Evolutionary conservation across 352 stramenopile species (phyloP).

Genomic region (Blastocystis sp.): DNA sequence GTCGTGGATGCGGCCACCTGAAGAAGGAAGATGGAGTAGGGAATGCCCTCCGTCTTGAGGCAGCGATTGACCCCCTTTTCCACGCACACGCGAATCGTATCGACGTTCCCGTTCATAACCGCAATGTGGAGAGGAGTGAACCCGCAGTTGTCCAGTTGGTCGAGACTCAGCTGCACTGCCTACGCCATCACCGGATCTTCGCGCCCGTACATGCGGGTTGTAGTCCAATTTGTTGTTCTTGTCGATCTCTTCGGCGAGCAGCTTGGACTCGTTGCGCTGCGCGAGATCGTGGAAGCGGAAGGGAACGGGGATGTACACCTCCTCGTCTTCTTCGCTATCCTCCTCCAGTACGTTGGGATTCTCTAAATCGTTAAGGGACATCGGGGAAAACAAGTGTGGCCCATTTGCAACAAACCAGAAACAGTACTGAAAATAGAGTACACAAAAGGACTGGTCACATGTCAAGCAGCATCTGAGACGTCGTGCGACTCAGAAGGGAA

Average conservation of each 20-base stretch:
- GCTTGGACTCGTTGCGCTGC: slow-evolving; percentile 8
- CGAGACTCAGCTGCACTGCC: slow-evolving; percentile 35
- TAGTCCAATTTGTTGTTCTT: slow-evolving; percentile 58
- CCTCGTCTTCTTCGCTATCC: slow-evolving; percentile 61
- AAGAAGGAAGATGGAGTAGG: slow-evolving; percentile 57
- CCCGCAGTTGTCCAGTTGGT: slow-evolving; percentile 45
- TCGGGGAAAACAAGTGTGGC: neutral
- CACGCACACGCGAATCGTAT: slow-evolving; percentile 59
- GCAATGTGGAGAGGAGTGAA: slow-evolving; percentile 62
- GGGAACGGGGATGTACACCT: slow-evolving; percentile 64
- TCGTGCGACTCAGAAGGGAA: slow-evolving; percentile 39
- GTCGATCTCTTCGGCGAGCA: slow-evolving; percentile 55
- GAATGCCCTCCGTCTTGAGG: slow-evolving; percentile 31
- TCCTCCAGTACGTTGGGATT: slow-evolving; percentile 3
- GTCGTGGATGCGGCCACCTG: slow-evolving; percentile 18
- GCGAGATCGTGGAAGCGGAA: slow-evolving; percentile 65
- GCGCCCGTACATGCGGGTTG: slow-evolving; percentile 29
- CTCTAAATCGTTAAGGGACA: slow-evolving; percentile 56
- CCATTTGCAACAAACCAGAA: neutral
- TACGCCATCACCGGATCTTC: neutral
- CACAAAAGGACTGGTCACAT: neutral
- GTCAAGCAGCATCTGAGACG: slow-evolving; percentile 42
- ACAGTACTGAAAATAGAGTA: slow-evolving; percentile 1
- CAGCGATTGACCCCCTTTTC: slow-evolving; percentile 38
- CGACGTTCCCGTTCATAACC: slow-evolving; percentile 39